Base-by-base conservation (phyloP, 306 rosid genomes). In the Gastrolobium villosum region DNA sequence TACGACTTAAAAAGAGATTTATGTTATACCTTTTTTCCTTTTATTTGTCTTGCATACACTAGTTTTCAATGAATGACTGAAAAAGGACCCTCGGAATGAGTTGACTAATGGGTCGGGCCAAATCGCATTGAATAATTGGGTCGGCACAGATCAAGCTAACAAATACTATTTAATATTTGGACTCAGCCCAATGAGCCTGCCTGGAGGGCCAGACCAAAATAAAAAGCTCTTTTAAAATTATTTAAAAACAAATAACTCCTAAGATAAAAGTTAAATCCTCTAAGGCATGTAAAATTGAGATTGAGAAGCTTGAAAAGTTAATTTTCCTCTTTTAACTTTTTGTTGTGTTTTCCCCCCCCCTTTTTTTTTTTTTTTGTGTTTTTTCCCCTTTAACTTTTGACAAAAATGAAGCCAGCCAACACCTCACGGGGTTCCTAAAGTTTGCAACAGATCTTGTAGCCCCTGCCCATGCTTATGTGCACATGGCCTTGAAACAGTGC, bases 391-490 rank as follows among this genome's bases (percentile, higher is more conserved):
- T 34, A 28, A 75, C 75, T 35, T 66, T 67, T 68, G 78, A 74
- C 75, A 69, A 62, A 37, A 15, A 81, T 67, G 66, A 44, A 73
- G 13, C 65, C 56, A 14, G 45, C 56, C 55, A 77, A 68, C 86
- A 75, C 79, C 64, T 79, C 86, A 82, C 71, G 74, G 74, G 74
- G 68, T 55, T 70, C 69, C 48, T 46, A 2, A 50, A 55, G 63
- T 65, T 70, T 64, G 86, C 28, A 50, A 39, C 77, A 82, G 86
- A 82, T 82, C 86, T 64, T 79, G 83, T 52, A 70, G 79, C 31
- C 84, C 77, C 57, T 71, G 84, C 81, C 91, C 88, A 87, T 82
- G 66, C 90, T 45, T 52, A 70, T 65, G 54, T 50, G 83, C 90
- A 90, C 91, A 84, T 90, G 86, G 81, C 68, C 72, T 31, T 63